Base-by-base conservation (phyloP, 2,329 filamentous ascomycete species). In the Hortaea werneckii region DNA sequence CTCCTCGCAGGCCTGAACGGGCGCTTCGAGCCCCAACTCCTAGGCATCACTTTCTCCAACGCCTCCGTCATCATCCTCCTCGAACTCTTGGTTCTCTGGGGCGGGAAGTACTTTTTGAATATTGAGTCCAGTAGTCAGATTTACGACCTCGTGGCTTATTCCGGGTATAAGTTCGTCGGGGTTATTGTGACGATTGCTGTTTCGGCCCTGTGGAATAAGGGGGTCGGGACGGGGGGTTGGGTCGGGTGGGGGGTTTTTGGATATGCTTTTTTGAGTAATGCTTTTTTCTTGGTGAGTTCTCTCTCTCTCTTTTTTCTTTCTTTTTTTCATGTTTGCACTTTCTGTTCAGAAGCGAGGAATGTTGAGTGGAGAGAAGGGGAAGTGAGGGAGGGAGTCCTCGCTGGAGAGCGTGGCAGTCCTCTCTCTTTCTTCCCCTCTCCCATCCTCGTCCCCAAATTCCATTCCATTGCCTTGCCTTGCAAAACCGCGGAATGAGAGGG, bases 121-220 rank as follows among this genome's bases (percentile, higher is more conserved):
- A 96, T 98, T 66, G 94, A 82, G 57, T 94, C 92, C 63, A 87
- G 94, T 55, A 92, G 85, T 11, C 92, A 96, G 64, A 78, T 96
- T 43, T 78, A 96, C 48, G 92, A 98, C 59, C 70, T 98, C 42
- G 83, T 98, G 44, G 94, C 94, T 5, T 98, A 98, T 69, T 90
- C 85, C 2, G 94, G 94, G 13, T 98, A 98, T 72, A 98, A 98
- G 67, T 98, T 98, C 61, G 90, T 98, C 28, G 92, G 90, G 29
- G 88, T 95, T 56, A 98, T 98, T 50, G 77, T 86, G 42, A 95
- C 89, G 0, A 80, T 96, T 51, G 76, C 85, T 9, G 70, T 90
- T 12, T 82, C 86, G 11, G 86, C 94, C 65, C 75, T 87, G 11
- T 68, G 86, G 53, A 94, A 83, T 46, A 80, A 81, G 9, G 84